A percentile compares a stretch with the other conserved stretches of the same genome.
Conservation (phyloP, 2,329 filamentous ascomycete species). For the Teratosphaeria nubilosa region DNA sequence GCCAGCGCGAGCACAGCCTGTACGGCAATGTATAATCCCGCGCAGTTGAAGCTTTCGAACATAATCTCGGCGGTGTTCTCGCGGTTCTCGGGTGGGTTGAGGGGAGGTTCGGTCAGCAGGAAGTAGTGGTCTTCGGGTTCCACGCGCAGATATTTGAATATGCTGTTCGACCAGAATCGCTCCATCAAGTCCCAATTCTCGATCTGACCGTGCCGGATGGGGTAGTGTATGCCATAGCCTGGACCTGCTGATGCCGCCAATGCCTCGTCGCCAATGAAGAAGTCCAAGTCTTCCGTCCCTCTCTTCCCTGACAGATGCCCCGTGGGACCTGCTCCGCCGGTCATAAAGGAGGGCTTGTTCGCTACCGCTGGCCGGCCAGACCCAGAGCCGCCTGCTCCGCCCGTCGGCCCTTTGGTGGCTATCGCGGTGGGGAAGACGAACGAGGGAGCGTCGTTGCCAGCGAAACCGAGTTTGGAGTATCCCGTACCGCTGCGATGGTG, state of each 20-base stretch:
- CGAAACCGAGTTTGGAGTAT: constrained; percentile 98
- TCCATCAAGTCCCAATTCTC: constrained; percentile 99
- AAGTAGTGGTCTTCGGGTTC: constrained; percentile 99
- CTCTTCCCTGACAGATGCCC: constrained; percentile 84
- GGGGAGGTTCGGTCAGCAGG: constrained; percentile 91
- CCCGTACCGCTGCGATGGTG: constrained; percentile 74
- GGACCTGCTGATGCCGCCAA: constrained; percentile 73
- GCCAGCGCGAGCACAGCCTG: constrained; percentile 94
- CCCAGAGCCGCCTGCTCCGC: constrained; percentile 52
- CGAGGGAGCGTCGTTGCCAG: constrained; percentile 96
- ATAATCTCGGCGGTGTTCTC: constrained; percentile 99
- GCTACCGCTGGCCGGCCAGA: constrained; percentile 82
- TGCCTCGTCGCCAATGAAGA: constrained; percentile 97
- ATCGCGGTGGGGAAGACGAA: constrained; percentile 99
- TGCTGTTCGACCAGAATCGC: constrained; percentile 99
- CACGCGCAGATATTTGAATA: constrained; percentile 97
- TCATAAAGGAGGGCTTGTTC: constrained; percentile 92
- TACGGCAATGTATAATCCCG: constrained; percentile 95
- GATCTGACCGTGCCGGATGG: constrained; percentile 94
- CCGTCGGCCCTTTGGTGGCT: constrained; percentile 74
- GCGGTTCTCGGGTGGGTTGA: constrained; percentile 97
- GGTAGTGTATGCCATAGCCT: constrained; percentile 93
- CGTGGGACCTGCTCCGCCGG: constrained; percentile 72
- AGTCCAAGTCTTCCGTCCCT: constrained; percentile 94
- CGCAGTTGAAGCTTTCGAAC: constrained; percentile 99